Conservation (phyloP, 345 rosid genomes). For the Balakata baccata region DNA sequence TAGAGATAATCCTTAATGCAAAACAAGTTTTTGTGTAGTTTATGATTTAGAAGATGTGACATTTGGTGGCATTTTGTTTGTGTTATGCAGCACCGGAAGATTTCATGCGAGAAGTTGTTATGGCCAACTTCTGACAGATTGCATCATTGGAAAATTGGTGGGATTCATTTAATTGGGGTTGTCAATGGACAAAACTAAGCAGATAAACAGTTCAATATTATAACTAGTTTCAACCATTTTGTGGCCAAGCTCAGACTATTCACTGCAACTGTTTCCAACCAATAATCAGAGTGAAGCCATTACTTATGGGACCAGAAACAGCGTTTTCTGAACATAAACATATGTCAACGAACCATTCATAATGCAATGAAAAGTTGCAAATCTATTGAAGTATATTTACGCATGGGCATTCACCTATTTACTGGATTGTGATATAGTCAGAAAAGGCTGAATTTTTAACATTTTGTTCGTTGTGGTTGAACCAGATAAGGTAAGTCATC, state of each 20-base stretch:
- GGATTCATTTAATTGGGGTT: neutral
- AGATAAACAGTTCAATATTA: neutral
- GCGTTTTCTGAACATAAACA: neutral
- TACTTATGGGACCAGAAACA: neutral
- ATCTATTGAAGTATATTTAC: too few species aligned
- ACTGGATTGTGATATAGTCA: too few species aligned
- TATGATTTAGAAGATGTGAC: neutral
- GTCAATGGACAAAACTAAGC: neutral
- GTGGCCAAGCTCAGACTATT: neutral
- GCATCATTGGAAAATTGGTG: neutral
- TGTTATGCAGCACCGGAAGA: slow-evolving; percentile 40
- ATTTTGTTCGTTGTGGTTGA: too few species aligned
- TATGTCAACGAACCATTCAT: neutral
- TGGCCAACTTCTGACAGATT: slow-evolving; percentile 41
- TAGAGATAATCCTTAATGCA: too few species aligned
- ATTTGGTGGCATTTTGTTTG: neutral
- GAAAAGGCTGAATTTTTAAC: too few species aligned
- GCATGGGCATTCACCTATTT: too few species aligned
- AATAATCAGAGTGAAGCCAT: too few species aligned
- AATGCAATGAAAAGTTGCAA: too few species aligned
- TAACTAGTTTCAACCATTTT: neutral
- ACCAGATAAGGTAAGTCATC: too few species aligned
- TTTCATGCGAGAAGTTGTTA: slow-evolving; percentile 46
- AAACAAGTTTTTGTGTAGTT: too few species aligned
- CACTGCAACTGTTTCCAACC: neutral